Percentiles rank a stretch among this genome's conserved stretches.
These are phyloP conservation scores for Mortierella sp. DNA, from an alignment of 371 early-diverging fungal species.

Conservation along the genomic window DNA sequence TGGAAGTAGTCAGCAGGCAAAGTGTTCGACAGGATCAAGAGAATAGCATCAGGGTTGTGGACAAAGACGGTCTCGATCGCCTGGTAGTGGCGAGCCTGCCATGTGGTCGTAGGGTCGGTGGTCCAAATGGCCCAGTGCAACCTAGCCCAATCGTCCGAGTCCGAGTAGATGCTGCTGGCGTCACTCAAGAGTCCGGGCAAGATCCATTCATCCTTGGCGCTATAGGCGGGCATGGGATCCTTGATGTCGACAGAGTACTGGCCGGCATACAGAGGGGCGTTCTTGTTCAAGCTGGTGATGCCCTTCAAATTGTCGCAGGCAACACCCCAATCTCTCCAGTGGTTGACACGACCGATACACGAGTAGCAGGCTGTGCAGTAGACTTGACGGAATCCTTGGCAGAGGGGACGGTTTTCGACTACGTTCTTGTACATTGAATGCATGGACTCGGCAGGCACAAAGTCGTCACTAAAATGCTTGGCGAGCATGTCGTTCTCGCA, in stretches of 20 bases:
- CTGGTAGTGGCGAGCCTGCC: conserved; percentile 74
- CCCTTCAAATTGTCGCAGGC: conserved; percentile 68
- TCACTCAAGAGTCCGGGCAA: conserved; percentile 67
- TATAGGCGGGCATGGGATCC: conserved; percentile 59
- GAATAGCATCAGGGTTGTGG: conserved; percentile 72
- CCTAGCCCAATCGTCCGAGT: conserved; percentile 70
- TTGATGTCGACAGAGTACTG: conserved; percentile 49
- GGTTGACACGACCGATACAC: conserved; percentile 64
- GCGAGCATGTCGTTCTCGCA: conserved; percentile 73
- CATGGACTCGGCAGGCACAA: conserved; percentile 52
- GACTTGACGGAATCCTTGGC: conserved; percentile 60
- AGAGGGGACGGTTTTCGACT: conserved; percentile 51
- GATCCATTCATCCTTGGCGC: conserved; percentile 71
- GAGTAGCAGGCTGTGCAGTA: conserved; percentile 72
- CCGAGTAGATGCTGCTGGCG: conserved; percentile 69
- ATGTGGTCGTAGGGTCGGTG: conserved; percentile 68
- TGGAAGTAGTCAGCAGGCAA: conserved; percentile 67
- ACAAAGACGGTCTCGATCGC: conserved; percentile 75
- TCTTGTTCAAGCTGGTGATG: conserved; percentile 56
- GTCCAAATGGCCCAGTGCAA: conserved; percentile 80
- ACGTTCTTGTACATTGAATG: conserved; percentile 67
- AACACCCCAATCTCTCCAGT: conserved; percentile 67
- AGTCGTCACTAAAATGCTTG: conserved; percentile 61
- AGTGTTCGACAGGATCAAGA: conserved; percentile 74
- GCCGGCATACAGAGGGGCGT: conserved; percentile 23